Percentiles rank a stretch among this genome's conserved stretches.
Conservation (phyloP, 192 early-diverging fungal genomes). For the Chytriomyces confervae region DNA sequence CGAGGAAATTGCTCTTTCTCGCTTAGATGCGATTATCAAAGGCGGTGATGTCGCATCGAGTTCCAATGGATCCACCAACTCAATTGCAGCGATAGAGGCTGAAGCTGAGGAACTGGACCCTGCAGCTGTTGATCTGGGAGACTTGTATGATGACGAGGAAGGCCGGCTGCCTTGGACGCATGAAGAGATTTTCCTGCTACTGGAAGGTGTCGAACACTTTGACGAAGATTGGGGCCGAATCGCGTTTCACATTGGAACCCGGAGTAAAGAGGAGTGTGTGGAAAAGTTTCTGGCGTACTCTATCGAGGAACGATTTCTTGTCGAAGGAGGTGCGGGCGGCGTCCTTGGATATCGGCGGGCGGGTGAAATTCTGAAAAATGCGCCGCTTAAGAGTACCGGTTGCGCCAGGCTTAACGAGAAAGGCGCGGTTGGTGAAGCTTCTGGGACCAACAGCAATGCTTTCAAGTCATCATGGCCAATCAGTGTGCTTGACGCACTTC, state of each 20-base stretch:
- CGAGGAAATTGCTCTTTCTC: constrained; percentile 7
- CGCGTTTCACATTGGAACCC: constrained; percentile 89
- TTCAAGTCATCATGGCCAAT: constrained; percentile 35
- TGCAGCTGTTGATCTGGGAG: constrained; percentile 22
- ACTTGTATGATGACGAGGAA: constrained; percentile 38
- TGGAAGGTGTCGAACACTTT: constrained; percentile 93
- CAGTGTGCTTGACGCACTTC: constrained; percentile 21
- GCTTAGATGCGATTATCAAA: neutral
- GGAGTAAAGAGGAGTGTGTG: constrained; percentile 90
- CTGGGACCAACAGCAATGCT: neutral
- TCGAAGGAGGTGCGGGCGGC: constrained; percentile 48
- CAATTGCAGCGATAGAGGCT: constrained; percentile 19
- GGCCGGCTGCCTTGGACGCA: constrained; percentile 74
- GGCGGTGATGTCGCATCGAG: constrained; percentile 10
- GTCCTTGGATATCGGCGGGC: constrained; percentile 54
- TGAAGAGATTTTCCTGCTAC: constrained; percentile 82
- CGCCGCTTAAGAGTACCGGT: neutral
- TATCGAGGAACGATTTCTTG: constrained; percentile 83
- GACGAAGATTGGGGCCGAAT: constrained; percentile 93
- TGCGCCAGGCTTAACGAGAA: neutral
- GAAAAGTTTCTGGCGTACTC: constrained; percentile 82
- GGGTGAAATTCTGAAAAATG: constrained; percentile 2
- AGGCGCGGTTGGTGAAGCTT: neutral
- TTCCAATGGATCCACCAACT: neutral
- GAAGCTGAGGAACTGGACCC: constrained; percentile 29